Conservation (phyloP, 106 monocot genomes). For the Ottelia alismoides region DNA sequence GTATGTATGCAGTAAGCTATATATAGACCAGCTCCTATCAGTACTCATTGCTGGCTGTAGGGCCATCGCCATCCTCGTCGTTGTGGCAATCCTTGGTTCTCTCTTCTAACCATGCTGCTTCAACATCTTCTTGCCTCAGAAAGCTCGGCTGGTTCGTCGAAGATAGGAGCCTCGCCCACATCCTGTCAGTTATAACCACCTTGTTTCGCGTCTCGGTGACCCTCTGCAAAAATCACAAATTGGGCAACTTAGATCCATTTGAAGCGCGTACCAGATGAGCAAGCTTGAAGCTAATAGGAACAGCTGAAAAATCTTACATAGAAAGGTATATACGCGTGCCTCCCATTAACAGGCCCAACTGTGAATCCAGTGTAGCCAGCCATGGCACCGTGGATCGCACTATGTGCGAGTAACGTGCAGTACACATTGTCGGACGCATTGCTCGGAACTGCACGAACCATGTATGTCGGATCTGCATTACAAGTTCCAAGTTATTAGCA, state of each 20-base stretch:
- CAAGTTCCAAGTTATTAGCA: no score
- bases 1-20: no score
- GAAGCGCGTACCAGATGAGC: no score
- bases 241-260: no score
- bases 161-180: slow-evolving; percentile 22
- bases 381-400: slow-evolving; percentile 16
- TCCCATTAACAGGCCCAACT: slow-evolving; percentile 14
- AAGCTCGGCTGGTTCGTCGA: slow-evolving; percentile 18
- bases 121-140: slow-evolving; percentile 2
- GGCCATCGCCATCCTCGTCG: no score
- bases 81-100: no score
- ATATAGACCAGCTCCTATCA: no score
- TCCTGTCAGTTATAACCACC: slow-evolving; percentile 19
- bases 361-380: slow-evolving; percentile 18
- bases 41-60: no score
- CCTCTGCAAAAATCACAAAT: slow-evolving; percentile 5
- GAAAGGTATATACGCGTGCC: slow-evolving; percentile 15
- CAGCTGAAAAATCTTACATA: slow-evolving; percentile 11
- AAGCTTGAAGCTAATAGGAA: no score
- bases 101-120: not conserved
- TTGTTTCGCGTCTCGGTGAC: slow-evolving; percentile 9
- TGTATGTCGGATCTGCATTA: slow-evolving; percentile 13
- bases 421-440: slow-evolving; percentile 17
- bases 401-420: slow-evolving; percentile 17
- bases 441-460: slow-evolving; percentile 14